These are phyloP conservation scores for Kregervanrija delftensis DNA, from an alignment of 805 yeast species.

Conservation along the genomic window DNA sequence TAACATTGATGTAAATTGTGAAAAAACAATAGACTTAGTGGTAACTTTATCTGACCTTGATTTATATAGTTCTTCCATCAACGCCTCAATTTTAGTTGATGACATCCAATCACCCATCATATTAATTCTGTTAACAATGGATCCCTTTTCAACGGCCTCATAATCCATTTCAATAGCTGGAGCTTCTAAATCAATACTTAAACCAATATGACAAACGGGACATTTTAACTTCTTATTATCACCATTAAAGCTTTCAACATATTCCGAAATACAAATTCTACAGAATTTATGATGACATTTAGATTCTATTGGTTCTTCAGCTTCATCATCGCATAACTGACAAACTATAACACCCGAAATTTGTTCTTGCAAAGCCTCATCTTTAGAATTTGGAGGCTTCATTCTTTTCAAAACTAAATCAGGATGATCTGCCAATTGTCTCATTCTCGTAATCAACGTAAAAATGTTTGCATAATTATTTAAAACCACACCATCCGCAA, in stretches of 20 bases:
- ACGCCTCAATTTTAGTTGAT: constrained; percentile 93
- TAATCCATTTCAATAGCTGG: constrained; percentile 71
- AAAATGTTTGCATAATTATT: constrained; percentile 97
- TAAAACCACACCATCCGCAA: constrained; percentile 92
- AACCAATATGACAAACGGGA: constrained; percentile 93
- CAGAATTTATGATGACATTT: constrained; percentile 93
- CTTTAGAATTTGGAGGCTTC: constrained; percentile 29
- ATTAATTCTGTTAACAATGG: constrained; percentile 82
- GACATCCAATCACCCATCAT: constrained; percentile 89
- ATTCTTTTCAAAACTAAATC: constrained; percentile 79
- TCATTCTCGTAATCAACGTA: constrained; percentile 92
- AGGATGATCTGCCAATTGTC: constrained; percentile 98
- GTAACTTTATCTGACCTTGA: constrained; percentile 82
- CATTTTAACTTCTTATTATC: constrained; percentile 57
- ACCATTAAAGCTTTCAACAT: constrained; percentile 75
- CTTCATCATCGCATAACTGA: constrained; percentile 94
- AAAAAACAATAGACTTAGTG: constrained; percentile 91
- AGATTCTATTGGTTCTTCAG: constrained; percentile 94
- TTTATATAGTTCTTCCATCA: constrained; percentile 86
- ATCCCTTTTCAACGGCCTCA: constrained; percentile 51
- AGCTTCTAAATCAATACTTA: constrained; percentile 83
- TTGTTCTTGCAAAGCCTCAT: constrained; percentile 22
- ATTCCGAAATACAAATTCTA: constrained; percentile 86
- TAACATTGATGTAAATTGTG: constrained; percentile 84
- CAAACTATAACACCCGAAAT: constrained; percentile 61